A percentile compares a stretch with the other conserved stretches of the same genome.
These are phyloP conservation scores for Agaricales sp. DNA, from an alignment of 1,284 basidiomycete species.

Conservation along the genomic window DNA sequence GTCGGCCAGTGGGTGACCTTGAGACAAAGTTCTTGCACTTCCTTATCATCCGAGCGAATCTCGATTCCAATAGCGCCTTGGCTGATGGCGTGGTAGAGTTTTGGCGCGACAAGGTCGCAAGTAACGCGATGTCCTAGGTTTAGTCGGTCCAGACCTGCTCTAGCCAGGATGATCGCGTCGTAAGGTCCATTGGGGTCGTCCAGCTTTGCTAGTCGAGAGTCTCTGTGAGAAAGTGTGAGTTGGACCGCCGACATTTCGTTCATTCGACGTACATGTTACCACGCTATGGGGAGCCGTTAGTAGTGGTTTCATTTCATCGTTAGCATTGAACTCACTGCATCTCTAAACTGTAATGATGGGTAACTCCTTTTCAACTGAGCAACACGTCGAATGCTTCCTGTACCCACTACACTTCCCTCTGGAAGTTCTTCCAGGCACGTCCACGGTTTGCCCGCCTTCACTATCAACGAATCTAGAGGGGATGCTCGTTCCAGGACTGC, in stretches of 20 bases:
- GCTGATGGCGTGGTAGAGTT: slow-evolving; percentile 83
- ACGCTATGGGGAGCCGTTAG: slow-evolving; percentile 31
- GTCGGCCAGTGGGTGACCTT: slow-evolving; percentile 69
- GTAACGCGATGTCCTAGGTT: slow-evolving; percentile 76
- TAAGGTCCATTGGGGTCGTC: slow-evolving; percentile 82
- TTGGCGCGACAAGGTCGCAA: slow-evolving; percentile 63
- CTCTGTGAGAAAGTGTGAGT: slow-evolving; percentile 28
- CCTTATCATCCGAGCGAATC: slow-evolving; percentile 65
- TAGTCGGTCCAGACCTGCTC: slow-evolving; percentile 86
- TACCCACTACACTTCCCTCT: slow-evolving; percentile 85
- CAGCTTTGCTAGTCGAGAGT: slow-evolving; percentile 87
- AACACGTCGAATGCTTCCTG: slow-evolving; percentile 87
- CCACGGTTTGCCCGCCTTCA: slow-evolving; percentile 71
- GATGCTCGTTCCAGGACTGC: slow-evolving; percentile 86
- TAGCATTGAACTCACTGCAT: slow-evolving; percentile 61
- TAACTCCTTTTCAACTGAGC: slow-evolving; percentile 83
- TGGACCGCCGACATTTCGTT: not conserved
- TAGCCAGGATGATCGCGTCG: slow-evolving; percentile 87
- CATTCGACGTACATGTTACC: slow-evolving; percentile 61
- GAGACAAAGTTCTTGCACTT: slow-evolving; percentile 52
- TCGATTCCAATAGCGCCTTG: slow-evolving; percentile 92
- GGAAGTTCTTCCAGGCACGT: slow-evolving; percentile 79
- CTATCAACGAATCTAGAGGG: slow-evolving; percentile 83
- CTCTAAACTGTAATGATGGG: slow-evolving; percentile 76
- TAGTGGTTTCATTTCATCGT: not conserved